Percentiles rank a stretch among this genome's conserved stretches.
Evolutionary conservation across 1,139 yeast species (phyloP).

Genomic region (Yamadazyma kanchanaburiensis): DNA sequence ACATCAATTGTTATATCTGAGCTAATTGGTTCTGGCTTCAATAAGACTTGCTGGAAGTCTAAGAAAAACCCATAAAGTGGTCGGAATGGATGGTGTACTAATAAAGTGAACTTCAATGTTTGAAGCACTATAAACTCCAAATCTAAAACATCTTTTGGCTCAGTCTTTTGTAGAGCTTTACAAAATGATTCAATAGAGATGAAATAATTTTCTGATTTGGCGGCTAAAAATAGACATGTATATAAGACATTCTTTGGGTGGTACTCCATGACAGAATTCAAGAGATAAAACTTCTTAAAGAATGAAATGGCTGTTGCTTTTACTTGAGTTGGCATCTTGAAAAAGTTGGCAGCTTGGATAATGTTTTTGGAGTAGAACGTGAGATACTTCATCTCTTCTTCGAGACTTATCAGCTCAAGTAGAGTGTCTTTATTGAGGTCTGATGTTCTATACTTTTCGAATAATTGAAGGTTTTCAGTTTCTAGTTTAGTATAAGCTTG

Average conservation of each 20-base stretch:
- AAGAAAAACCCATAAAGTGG: slow-evolving; percentile 90
- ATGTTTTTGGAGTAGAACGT: slow-evolving; percentile 71
- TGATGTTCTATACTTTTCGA: slow-evolving; percentile 21
- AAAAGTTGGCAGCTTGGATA: slow-evolving; percentile 47
- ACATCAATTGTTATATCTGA: slow-evolving; percentile 41
- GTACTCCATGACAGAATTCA: slow-evolving; percentile 77
- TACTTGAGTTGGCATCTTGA: slow-evolving; percentile 48
- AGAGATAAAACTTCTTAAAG: slow-evolving; percentile 75
- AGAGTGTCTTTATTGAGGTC: slow-evolving; percentile 30
- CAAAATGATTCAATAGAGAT: slow-evolving; percentile 83
- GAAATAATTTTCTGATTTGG: slow-evolving; percentile 88
- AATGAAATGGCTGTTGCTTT: slow-evolving; percentile 84
- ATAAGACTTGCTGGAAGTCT: slow-evolving; percentile 70
- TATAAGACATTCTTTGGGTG: slow-evolving; percentile 82
- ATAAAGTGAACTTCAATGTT: slow-evolving; percentile 70
- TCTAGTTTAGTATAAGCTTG: slow-evolving; percentile 23
- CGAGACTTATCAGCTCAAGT: slow-evolving; percentile 50
- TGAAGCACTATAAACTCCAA: slow-evolving; percentile 76
- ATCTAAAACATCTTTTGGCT: slow-evolving; percentile 65
- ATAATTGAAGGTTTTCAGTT: slow-evolving; percentile 25
- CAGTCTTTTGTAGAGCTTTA: slow-evolving; percentile 61
- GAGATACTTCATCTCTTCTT: slow-evolving; percentile 70
- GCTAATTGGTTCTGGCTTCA: slow-evolving; percentile 29
- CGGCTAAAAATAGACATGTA: slow-evolving; percentile 87
- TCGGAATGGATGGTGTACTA: slow-evolving; percentile 84